phyloP scores from a whole-genome alignment of 2,329 filamentous ascomycete species.

The Diaporthe sp. region DNA sequence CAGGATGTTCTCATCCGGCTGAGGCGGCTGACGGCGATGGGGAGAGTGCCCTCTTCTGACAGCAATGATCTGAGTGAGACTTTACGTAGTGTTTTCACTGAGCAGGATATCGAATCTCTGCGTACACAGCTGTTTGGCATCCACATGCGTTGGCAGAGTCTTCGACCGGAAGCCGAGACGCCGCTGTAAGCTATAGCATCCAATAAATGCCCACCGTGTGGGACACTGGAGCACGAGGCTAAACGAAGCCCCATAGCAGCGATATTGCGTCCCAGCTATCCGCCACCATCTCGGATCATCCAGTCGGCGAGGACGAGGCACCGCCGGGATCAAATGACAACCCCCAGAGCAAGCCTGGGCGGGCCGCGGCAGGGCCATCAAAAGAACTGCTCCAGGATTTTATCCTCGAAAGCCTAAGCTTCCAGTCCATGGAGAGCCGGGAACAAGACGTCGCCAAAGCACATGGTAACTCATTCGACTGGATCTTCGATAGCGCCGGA shows the following conservation, averaged over 20 bases:
- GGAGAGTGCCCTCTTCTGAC: background rate
- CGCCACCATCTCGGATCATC: background rate
- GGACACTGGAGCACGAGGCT: background rate
- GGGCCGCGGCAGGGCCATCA: background rate
- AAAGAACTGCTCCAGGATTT: conserved; percentile 37
- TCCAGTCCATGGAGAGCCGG: conserved; percentile 34
- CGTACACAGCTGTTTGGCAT: conserved; percentile 13
- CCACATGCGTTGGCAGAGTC: conserved; percentile 14
- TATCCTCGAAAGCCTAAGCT: conserved; percentile 34
- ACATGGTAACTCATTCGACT: conserved; percentile 36
- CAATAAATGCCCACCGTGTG: background rate
- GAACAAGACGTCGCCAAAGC: conserved; percentile 36
- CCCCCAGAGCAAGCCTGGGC: background rate
- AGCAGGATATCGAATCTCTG: conserved; percentile 26
- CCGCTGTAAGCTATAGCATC: conserved; percentile 7
- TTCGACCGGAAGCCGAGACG: background rate
- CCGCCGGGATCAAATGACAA: background rate
- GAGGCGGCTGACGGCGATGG: background rate
- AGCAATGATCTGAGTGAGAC: background rate
- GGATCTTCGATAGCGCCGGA: conserved; percentile 31
- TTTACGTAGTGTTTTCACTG: conserved; percentile 13
- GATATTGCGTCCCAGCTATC: background rate
- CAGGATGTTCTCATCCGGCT: conserved; percentile 35
- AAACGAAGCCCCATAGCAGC: background rate
- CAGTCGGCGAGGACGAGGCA: background rate